phyloP scores from a whole-genome alignment of 2,329 filamentous ascomycete species.

The Microdochium nivale region DNA sequence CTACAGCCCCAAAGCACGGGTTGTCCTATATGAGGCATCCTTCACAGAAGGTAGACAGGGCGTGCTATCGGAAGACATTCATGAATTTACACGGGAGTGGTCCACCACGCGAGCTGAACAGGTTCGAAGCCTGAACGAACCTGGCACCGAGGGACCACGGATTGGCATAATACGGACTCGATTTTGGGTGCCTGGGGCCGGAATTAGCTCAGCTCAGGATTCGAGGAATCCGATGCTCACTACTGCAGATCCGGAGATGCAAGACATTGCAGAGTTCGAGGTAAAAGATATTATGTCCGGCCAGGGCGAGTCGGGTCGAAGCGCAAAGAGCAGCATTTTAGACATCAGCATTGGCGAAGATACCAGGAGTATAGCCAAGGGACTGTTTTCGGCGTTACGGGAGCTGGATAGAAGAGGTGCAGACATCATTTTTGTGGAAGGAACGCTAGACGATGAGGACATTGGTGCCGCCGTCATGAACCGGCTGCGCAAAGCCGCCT shows the following conservation, averaged over 20 bases:
- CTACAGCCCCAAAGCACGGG: conserved; percentile 83
- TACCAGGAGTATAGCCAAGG: conserved; percentile 69
- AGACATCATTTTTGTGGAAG: conserved; percentile 84
- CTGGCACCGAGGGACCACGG: conserved; percentile 8
- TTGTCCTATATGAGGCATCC: conserved; percentile 68
- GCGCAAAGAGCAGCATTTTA: conserved; percentile 36
- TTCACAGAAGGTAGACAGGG: conserved; percentile 25
- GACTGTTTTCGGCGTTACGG: conserved; percentile 78
- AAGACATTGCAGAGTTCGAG: conserved; percentile 20
- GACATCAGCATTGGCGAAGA: conserved; percentile 68
- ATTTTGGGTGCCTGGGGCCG: conserved; percentile 38
- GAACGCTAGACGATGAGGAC: conserved; percentile 70
- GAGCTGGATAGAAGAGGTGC: conserved; percentile 74
- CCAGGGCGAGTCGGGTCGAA: conserved; percentile 18
- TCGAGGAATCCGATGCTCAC: neutral
- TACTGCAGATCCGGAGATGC: conserved; percentile 5
- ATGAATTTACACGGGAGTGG: conserved; percentile 6
- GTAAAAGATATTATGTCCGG: conserved; percentile 32
- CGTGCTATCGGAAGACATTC: conserved; percentile 25
- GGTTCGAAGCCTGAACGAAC: conserved; percentile 2
- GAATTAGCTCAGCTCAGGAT: conserved; percentile 17
- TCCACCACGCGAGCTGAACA: conserved; percentile 5
- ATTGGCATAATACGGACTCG: conserved; percentile 49
- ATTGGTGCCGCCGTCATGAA: conserved; percentile 86
- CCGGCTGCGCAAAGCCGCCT: conserved; percentile 68